Base-by-base conservation (phyloP, 208 protist genomes). In the Leishmania tropica region DNA sequence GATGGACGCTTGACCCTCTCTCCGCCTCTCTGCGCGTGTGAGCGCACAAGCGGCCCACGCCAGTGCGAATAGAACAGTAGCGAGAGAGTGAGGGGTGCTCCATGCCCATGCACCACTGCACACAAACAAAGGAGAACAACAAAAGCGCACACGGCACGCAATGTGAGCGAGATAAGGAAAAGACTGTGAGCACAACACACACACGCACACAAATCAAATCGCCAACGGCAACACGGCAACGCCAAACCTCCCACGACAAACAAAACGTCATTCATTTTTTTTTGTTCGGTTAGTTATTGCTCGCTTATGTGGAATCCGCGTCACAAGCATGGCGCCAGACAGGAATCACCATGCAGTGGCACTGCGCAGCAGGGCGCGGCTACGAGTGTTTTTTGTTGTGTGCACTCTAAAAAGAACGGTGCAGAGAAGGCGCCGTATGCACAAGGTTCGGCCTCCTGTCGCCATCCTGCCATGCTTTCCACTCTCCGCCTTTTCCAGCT, bases 151-250 rank as follows among this genome's bases (percentile, higher is more conserved):
- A 40, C 13, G 11, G 4, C 11, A 68, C 11, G 1, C 3, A 68
- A 40, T 40, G 28, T 68, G 68, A 40, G 21, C 45, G 53, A 47
- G 11, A 58, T 19, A 71, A 19, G 51, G 5, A 78, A 67, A 78
- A 68, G 13, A 47, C n/a, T 79, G 58, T 79, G 79, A 78, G 64
- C 35, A 78, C 72, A 64, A 48, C 60, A 68, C 62, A 17, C 62
- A 19, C 62, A 40, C 31, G 13, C 60, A 37, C 10, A 67, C 7
- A 4, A n/a, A 19, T 5, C 11, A 17, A 17, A 24, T 51, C 28
- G 21, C 31, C 31, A 15, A 64, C 3, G 62, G 15, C 62, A 35
- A 40, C 31, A 68, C 13, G 31, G 21, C 35, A 73, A 21, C 19
- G 11, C 13, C 15, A 31, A 37, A 3, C 47, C 13, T 21, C 13